Evolutionary conservation across 2,329 filamentous ascomycete genomes (phyloP).

Genomic region (Diplodia mutila): DNA sequence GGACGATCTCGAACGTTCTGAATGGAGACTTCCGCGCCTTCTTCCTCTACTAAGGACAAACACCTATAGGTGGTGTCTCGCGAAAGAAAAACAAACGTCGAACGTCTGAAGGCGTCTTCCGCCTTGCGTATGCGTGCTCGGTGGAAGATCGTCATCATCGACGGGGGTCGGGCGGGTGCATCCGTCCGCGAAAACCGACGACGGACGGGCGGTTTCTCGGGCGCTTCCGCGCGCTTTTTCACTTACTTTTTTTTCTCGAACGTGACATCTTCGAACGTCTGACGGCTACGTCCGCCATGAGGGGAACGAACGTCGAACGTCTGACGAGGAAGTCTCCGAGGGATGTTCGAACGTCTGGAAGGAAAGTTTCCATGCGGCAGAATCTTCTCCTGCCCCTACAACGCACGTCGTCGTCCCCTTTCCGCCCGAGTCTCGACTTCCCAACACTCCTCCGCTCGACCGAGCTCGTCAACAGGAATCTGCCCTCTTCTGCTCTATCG

Average conservation of each 20-base stretch:
- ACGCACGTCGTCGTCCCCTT: too few relatives aligned
- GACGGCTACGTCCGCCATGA: neutral
- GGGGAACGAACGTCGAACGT: neutral
- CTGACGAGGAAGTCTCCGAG: neutral
- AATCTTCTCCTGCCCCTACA: neutral
- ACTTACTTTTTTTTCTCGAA: neutral
- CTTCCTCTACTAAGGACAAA: neutral
- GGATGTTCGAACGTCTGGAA: neutral
- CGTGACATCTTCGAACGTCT: neutral
- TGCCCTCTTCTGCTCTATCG: too few relatives aligned
- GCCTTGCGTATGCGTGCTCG: neutral
- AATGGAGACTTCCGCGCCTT: neutral
- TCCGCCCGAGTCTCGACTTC: too few relatives aligned
- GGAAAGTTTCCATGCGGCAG: neutral
- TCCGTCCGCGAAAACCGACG: too few relatives aligned
- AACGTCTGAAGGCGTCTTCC: constrained; percentile 9
- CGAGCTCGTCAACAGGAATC: too few relatives aligned
- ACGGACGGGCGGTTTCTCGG: neutral
- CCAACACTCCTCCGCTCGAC: too few relatives aligned
- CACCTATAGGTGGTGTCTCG: neutral
- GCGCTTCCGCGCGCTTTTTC: neutral
- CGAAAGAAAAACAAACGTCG: neutral
- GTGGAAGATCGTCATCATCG: neutral
- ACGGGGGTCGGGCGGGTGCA: too few relatives aligned
- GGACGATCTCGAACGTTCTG: neutral